Evolutionary conservation across 2,329 filamentous ascomycete species (phyloP), one percentile per base, ranked within the genome.

Genomic region (Apiospora marii): DNA sequence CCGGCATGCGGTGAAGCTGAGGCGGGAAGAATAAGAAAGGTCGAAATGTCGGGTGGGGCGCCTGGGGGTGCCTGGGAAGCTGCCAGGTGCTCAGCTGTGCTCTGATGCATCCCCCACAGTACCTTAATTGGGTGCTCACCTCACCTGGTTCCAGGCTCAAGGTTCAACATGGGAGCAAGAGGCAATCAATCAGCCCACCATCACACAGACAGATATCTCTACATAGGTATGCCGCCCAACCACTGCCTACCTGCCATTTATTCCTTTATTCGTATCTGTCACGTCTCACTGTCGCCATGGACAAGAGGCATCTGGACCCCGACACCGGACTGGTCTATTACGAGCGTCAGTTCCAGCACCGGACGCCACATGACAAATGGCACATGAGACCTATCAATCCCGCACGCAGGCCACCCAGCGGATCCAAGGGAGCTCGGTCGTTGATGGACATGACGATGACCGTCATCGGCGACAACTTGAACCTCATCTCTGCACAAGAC

Each of bases 371-470:
- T 22, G 3, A 4, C 5, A 19, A 12, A 34, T 64, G 58, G 58
- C 34, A 64, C 58, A 64, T 41, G 22, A 37, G 5, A n/a, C 19
- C 8, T 10, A 41, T 41, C 22, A 10, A 37, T 14, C 19, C 13
- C 22, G 19, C 7, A 64, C 12, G 10, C 34, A 7, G 34, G 34
- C 58, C 30, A n/a, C 30, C 2, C 12, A 41, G 19, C 10, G 30
- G 19, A 41, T 22, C 14, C 58, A 41, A 14, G 24, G 49, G 49
- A n/a, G n/a, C 49, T 41, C 58, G 58, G 19, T 64, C 58, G 10
- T 41, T 64, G 34, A 64, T 64, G 58, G 58, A 41, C 12, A 64
- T 64, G 34, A 4, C 58, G 3, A 64, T 64, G 58, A 41, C 58
- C 34, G 30, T 19, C 34, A 41, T 64, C 22, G 34, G 19, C 2